phyloP scores from a whole-genome alignment of 2,329 filamentous ascomycete species.

The Elsinoe perseae region DNA sequence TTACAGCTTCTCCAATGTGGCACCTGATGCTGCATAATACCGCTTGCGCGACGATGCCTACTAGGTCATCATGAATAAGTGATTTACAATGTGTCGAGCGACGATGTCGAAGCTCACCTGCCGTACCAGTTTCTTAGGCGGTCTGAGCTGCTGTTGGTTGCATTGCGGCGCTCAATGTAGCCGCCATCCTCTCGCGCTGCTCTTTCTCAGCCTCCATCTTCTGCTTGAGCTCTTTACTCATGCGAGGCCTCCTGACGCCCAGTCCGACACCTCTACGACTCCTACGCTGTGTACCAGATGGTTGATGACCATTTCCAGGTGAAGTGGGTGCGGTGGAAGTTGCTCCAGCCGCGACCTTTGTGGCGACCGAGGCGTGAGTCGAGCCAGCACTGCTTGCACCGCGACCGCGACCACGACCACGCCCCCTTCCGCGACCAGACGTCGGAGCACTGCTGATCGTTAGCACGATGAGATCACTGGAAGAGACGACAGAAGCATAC shows the following conservation, averaged over 20 bases:
- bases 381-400: slow-evolving; percentile 34
- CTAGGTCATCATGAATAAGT: too few species aligned
- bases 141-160: neutral
- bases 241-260: slow-evolving; percentile 70
- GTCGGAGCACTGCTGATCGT: slow-evolving; percentile 41
- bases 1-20: too few species aligned
- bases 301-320: slow-evolving; percentile 6
- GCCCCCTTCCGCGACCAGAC: slow-evolving; percentile 40
- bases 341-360: slow-evolving; percentile 20
- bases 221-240: slow-evolving; percentile 78
- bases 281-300: slow-evolving; percentile 35
- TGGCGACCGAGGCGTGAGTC: slow-evolving; percentile 26
- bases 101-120: neutral
- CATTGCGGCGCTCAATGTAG: neutral
- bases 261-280: slow-evolving; percentile 66
- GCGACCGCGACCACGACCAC: slow-evolving; percentile 56
- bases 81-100: neutral
- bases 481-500: slow-evolving; percentile 35
- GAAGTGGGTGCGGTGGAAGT: slow-evolving; percentile 11
- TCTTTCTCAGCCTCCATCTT: slow-evolving; percentile 74
- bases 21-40: too few species aligned
- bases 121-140: neutral
- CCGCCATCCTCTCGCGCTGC: slow-evolving; percentile 54
- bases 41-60: too few species aligned
- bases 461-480: slow-evolving; percentile 42